Percentiles rank a stretch among this genome's conserved stretches.
Conservation (phyloP, 306 rosid species). For the Begonia masoniana region DNA sequence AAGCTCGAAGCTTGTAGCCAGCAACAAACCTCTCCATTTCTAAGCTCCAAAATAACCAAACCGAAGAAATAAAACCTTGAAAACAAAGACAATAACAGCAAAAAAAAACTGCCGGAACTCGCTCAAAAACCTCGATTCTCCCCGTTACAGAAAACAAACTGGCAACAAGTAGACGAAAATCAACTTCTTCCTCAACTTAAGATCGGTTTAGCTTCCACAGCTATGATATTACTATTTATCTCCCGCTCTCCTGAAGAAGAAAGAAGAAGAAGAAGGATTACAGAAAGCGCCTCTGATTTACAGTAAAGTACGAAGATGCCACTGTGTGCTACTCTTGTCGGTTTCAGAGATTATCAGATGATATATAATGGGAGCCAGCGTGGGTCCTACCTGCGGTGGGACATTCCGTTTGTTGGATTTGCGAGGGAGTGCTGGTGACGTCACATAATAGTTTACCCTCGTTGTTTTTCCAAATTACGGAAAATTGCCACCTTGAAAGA, state of each 20-base stretch:
- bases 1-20: constrained; percentile 47
- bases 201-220: too few relatives aligned
- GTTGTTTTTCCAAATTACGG: constrained; percentile 11
- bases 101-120: background rate
- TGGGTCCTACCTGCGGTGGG: constrained; percentile 5
- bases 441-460: constrained; percentile 22
- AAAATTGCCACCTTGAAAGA: too few relatives aligned
- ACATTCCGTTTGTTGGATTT: constrained; percentile 13
- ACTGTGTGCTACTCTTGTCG: background rate
- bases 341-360: background rate
- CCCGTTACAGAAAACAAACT: background rate
- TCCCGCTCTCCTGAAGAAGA: background rate
- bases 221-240: too few relatives aligned
- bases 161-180: too few relatives aligned
- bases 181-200: too few relatives aligned
- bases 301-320: background rate
- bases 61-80: background rate
- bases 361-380: background rate
- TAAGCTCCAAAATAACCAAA: background rate
- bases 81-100: background rate
- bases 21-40: constrained; percentile 20
- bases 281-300: background rate
- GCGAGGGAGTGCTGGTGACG: constrained; percentile 23
- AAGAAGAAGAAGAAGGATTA: background rate
- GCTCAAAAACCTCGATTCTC: background rate